Evolutionary conservation across 2,329 filamentous ascomycete genomes (phyloP).

Genomic region (Ophioceras dolichostomum): DNA sequence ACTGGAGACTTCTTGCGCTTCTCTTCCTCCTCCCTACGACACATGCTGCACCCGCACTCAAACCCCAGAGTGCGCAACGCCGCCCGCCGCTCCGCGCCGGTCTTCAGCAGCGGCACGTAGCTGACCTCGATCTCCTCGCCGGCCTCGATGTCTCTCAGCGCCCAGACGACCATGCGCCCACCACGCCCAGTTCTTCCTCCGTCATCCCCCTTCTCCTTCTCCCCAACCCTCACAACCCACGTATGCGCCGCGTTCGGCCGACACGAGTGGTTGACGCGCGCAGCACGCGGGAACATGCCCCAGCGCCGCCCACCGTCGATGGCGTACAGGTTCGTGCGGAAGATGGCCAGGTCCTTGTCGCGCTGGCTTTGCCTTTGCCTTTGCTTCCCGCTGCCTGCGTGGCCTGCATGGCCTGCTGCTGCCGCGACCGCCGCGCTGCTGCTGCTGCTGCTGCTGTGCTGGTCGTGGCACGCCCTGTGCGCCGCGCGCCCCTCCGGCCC

Average conservation of each 20-base stretch:
- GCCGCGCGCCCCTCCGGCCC: conserved; percentile 12
- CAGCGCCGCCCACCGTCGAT: conserved; percentile 6
- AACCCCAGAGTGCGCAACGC: conserved; percentile 16
- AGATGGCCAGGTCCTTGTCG: conserved; percentile 18
- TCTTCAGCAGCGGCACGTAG: conserved; percentile 20
- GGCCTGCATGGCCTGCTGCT: no score
- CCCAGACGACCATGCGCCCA: conserved; percentile 15
- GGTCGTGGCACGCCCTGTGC: conserved; percentile 17
- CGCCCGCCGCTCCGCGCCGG: conserved; percentile 14
- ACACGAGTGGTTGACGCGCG: conserved; percentile 26
- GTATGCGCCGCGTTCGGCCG: conserved; percentile 21
- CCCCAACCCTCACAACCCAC: conserved; percentile 12
- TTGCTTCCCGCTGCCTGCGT: no score
- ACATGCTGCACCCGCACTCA: conserved; percentile 5
- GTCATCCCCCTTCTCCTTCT: conserved; percentile 16
- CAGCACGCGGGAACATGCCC: conserved; percentile 18
- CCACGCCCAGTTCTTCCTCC: no score
- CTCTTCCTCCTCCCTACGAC: conserved; percentile 11
- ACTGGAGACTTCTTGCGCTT: no score
- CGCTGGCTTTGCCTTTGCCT: no score
- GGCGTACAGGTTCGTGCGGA: conserved; percentile 27
- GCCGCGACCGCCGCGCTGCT: no score
- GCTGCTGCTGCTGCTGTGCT: background rate
- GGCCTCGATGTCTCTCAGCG: conserved; percentile 16
- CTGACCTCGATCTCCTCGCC: conserved; percentile 23